phyloP scores from a whole-genome alignment of 208 protist species.

The Acanthamoeba sp. region DNA sequence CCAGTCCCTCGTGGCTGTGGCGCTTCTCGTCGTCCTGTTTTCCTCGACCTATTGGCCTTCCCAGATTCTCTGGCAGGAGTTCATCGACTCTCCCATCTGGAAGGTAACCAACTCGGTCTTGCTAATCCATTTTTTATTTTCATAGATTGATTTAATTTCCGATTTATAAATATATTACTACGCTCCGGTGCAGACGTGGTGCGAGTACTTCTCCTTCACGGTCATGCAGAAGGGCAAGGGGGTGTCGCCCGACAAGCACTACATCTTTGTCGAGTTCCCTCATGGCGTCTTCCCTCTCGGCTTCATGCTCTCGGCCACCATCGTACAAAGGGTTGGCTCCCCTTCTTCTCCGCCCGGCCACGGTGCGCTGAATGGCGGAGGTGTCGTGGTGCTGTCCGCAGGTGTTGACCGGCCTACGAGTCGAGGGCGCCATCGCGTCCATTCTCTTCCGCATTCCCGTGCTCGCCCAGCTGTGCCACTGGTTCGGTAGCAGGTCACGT shows the following conservation, averaged over 20 bases:
- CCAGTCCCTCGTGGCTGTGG: slow-evolving; percentile 46
- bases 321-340: not conserved
- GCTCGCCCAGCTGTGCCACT: slow-evolving; percentile 40
- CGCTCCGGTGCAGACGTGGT: not conserved
- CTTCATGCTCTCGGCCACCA: slow-evolving; percentile 61
- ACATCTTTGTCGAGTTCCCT: slow-evolving; percentile 70
- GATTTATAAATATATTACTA: not conserved
- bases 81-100: slow-evolving; percentile 33
- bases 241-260: slow-evolving; percentile 51
- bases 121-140: not conserved
- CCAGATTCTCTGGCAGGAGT: slow-evolving; percentile 35
- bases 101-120: not conserved
- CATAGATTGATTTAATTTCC: not conserved
- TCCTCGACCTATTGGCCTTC: slow-evolving; percentile 39
- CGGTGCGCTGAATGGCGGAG: not conserved
- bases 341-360: not conserved
- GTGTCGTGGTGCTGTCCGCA: not conserved
- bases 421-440: slow-evolving; percentile 47
- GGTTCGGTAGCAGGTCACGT: slow-evolving; percentile 21
- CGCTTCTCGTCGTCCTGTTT: not conserved
- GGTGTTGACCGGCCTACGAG: slow-evolving; percentile 60
- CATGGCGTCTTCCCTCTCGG: slow-evolving; percentile 73
- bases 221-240: slow-evolving; percentile 46
- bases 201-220: slow-evolving; percentile 68
- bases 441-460: slow-evolving; percentile 44